Conservation (phyloP, 2,329 filamentous ascomycete genomes). For the Lachnellula subtilissima region DNA sequence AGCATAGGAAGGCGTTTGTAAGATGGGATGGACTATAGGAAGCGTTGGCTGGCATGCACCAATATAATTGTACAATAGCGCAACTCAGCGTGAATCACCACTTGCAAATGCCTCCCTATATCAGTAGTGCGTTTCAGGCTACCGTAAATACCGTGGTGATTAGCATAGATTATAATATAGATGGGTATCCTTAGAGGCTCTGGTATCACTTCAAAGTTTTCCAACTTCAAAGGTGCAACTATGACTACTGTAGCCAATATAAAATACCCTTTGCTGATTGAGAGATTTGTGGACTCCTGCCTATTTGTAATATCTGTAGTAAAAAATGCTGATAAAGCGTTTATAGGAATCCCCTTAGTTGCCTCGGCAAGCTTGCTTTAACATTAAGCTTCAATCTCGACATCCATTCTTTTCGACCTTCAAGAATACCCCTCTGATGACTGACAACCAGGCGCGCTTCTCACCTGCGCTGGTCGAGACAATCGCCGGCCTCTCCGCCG, state of each 20-base stretch:
- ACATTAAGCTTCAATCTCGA: slow-evolving; percentile 20
- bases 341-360: too few species aligned
- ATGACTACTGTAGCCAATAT: too few species aligned
- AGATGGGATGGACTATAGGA: slow-evolving; percentile 11
- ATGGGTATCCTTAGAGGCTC: too few species aligned
- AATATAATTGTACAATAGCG: slow-evolving; percentile 29
- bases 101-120: slow-evolving; percentile 4
- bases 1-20: slow-evolving; percentile 29
- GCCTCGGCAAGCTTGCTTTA: slow-evolving; percentile 17
- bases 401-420: slow-evolving; percentile 8
- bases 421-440: slow-evolving; percentile 25
- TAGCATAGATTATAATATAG: too few species aligned
- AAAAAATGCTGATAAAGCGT: not conserved
- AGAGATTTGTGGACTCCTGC: too few species aligned
- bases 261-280: too few species aligned
- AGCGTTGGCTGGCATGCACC: slow-evolving; percentile 2
- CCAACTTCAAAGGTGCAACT: too few species aligned
- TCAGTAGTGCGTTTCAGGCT: too few species aligned
- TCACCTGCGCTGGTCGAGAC: slow-evolving; percentile 80
- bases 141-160: too few species aligned
- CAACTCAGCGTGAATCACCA: slow-evolving; percentile 24
- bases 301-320: not conserved
- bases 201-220: too few species aligned
- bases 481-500: slow-evolving; percentile 84
- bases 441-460: slow-evolving; percentile 47